Evolutionary conservation across 371 early-diverging fungal species (phyloP), one percentile per base, ranked within the genome.

Genomic region (Syncephalastrum sp.): DNA sequence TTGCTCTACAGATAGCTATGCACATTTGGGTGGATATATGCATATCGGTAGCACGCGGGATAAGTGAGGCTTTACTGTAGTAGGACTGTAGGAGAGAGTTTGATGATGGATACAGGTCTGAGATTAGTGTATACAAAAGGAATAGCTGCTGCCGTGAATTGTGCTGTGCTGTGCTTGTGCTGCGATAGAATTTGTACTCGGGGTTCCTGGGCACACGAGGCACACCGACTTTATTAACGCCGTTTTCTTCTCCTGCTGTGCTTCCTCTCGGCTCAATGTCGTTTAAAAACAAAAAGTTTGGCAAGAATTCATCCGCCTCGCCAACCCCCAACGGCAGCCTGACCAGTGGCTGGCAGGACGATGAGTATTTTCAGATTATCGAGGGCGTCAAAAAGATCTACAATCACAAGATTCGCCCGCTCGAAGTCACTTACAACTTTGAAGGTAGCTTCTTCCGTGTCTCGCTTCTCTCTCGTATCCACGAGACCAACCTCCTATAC

Each of bases 361-460:
- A 68, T 56, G 78, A 88, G 41, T 91, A 87, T 63, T 55, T 63
- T 50, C 73, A 77, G 57, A 77, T 90, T n/a, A 81, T 90, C 23
- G 75, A 76, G 21, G 86, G 81, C 17, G 75, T 91, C 44, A 85
- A 87, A 43, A 75, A 77, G 47, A 76, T 89, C 44, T 91, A 91
- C 63, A 79, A 74, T 29, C 67, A 74, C 47, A 91, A 91, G 72
- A 90, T 91, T 55, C 78, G 74, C 56, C 89, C 89, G 15, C 56
- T 91, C 19, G 92, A 91, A 67, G 80, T 80, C 48, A 79, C 84
- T 15, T 91, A 91, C 66, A 84, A 86, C 63, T 92, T 92, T 67
- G 91, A 91, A 74, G 79, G 79, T 75, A 55, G 19, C 38, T 23
- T 15, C 33, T 52, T 42, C 15, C 19, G 33, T 17, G 25, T 48